phyloP scores from a whole-genome alignment of 108 stramenopile genomes.

The Skeletonema costatum region DNA sequence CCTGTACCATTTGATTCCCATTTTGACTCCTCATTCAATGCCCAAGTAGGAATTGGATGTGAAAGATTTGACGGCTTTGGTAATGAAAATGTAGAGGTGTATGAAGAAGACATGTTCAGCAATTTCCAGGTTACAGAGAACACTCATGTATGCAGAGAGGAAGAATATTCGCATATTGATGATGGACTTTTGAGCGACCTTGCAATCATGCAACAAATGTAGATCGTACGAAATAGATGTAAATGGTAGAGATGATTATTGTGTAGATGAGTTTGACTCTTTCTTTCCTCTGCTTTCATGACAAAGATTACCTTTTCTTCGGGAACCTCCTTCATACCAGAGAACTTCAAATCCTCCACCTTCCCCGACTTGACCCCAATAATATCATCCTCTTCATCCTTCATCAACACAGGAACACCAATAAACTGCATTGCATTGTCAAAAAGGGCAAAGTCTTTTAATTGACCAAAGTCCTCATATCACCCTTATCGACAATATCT shows the following conservation, averaged over 20 bases:
- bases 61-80: neutral
- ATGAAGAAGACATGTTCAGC: neutral
- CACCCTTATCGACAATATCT: conserved; percentile 1
- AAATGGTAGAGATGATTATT: neutral
- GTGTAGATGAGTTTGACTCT: neutral
- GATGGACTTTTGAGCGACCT: neutral
- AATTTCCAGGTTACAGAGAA: neutral
- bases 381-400: conserved; percentile 45
- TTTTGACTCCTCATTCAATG: neutral
- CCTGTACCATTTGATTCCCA: neutral
- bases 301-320: conserved; percentile 30
- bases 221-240: neutral
- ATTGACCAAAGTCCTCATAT: conserved; percentile 8
- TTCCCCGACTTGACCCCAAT: conserved; percentile 37
- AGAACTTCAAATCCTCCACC: conserved; percentile 35
- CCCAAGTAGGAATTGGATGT: neutral
- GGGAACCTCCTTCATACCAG: conserved; percentile 15
- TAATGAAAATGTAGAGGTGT: neutral
- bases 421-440: conserved; percentile 32
- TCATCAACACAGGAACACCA: conserved; percentile 48
- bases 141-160: neutral
- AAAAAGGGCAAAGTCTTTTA: conserved; percentile 24
- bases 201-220: neutral
- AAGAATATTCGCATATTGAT: neutral
- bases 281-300: conserved; percentile 17